Base-by-base conservation (phyloP, 768 basidiomycete genomes). In the Auricularia cornea region DNA sequence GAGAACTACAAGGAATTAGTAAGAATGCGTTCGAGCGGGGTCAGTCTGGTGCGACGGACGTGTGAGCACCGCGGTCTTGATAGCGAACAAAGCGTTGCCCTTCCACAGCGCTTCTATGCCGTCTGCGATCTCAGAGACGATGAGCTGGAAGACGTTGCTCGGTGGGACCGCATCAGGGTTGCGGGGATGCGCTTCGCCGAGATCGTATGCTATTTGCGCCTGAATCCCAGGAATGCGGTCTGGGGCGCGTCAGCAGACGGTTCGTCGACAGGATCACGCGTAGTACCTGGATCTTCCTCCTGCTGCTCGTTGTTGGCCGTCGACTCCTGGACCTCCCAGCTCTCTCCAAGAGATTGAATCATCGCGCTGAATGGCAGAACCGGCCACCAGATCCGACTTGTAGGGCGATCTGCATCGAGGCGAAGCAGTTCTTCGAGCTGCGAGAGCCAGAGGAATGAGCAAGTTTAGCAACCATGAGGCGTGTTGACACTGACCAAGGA, bases 141-240 rank as follows among this genome's bases (percentile, higher is more conserved):
- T 63, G 40, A 69, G 73, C 69, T 90, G 87, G 35, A 88, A 72
- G 2, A 65, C 59, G 66, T 89, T 90, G 2, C 77, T 70, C 0
- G 90, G 89, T 1, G 90, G 88, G 0, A 90, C 71, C 0, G 87
- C 88, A 70, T 92, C 89, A 0, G 89, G 88, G 72, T 92, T 88
- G 30, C 89, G 78, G 3, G 80, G 76, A 18, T 75, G 72, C 1
- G 88, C 81, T 40, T 79, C 67, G 3, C 85, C 87, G 1, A 90
- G 77, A 67, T 88, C 86, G 2, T 77, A 70, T 40, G 73, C 68
- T 56, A 70, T 66, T 10, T 72, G 71, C 1, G 75, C 76, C 30
- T 81, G 76, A 12, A 85, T 72, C 6, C 87, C 87, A 64, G 85
- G 84, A 59, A 90, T 83, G 65, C 68, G 65, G 74, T 89, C 85